phyloP scores from a whole-genome alignment of 805 yeast genomes.

The Clavispora carvajalis region DNA sequence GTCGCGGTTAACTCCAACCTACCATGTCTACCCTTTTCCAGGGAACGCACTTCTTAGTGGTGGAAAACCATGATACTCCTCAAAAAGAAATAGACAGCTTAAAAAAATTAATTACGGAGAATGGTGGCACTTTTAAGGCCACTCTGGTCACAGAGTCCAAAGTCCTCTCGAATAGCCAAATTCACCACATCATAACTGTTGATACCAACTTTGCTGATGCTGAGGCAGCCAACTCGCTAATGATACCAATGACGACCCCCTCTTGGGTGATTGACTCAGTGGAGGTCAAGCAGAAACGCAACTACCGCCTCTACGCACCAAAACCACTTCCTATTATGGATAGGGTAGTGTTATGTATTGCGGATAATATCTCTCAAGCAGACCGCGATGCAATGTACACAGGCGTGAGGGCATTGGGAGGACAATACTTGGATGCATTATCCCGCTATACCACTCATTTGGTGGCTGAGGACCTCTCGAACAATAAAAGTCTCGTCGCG shows the following conservation, averaged over 20 bases:
- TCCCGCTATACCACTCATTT: slow-evolving; percentile 77
- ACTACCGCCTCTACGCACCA: slow-evolving; percentile 63
- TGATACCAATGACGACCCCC: slow-evolving; percentile 63
- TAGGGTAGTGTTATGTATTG: slow-evolving; percentile 54
- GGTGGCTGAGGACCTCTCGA: slow-evolving; percentile 48
- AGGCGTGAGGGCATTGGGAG: slow-evolving; percentile 73
- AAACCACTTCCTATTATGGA: slow-evolving; percentile 63
- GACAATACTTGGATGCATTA: slow-evolving; percentile 57
- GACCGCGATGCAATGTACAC: slow-evolving; percentile 65
- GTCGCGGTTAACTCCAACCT: background rate
- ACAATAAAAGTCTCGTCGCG: slow-evolving; percentile 58
- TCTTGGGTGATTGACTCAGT: slow-evolving; percentile 55
- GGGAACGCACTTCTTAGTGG: slow-evolving; percentile 1
- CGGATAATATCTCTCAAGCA: slow-evolving; percentile 49
- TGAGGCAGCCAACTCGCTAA: slow-evolving; percentile 38
- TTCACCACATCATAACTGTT: slow-evolving; percentile 49
- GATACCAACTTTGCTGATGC: slow-evolving; percentile 50
- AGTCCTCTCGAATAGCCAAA: slow-evolving; percentile 4
- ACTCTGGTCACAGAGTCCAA: background rate
- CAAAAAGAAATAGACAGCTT: background rate
- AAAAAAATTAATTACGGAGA: slow-evolving; percentile 2
- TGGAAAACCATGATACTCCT: background rate
- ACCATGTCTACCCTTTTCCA: background rate
- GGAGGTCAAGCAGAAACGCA: slow-evolving; percentile 16
- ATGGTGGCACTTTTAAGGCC: slow-evolving; percentile 8